These are phyloP conservation scores for Logfia minima DNA, from an alignment of 129 eudicot genomes.

Conservation along the genomic window DNA sequence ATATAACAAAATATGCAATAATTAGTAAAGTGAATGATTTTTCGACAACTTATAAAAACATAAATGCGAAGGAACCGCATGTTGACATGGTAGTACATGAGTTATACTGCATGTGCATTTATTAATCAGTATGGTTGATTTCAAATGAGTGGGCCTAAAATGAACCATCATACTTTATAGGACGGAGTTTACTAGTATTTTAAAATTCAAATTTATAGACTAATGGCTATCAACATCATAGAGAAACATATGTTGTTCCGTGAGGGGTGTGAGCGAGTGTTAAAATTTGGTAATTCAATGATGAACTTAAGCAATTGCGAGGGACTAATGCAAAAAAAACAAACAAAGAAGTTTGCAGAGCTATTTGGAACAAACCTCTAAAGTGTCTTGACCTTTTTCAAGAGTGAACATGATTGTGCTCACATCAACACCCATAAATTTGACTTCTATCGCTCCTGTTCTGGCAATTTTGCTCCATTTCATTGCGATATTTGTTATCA, in stretches of 20 bases:
- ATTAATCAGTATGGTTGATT: background rate
- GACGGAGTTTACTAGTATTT: background rate
- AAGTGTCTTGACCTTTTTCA: conserved; percentile 81
- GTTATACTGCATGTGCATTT: background rate
- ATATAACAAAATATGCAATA: background rate
- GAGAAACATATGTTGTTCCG: background rate
- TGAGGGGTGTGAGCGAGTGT: background rate
- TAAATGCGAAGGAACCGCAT: background rate
- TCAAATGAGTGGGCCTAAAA: background rate
- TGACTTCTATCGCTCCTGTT: conserved; percentile 73
- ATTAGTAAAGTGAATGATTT: background rate
- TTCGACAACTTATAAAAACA: background rate
- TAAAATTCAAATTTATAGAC: background rate
- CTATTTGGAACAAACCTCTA: conserved; percentile 60
- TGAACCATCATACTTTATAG: background rate
- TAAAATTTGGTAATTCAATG: background rate
- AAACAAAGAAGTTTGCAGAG: background rate
- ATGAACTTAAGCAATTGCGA: background rate
- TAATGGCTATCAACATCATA: background rate
- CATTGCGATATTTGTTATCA: conserved; percentile 62
- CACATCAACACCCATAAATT: conserved; percentile 76
- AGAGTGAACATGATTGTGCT: conserved; percentile 88
- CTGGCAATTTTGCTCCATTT: conserved; percentile 81
- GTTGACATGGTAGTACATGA: background rate
- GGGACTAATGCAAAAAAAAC: background rate